Conservation (phyloP, 495 filamentous ascomycete species). For the Penicillium coffeae region DNA sequence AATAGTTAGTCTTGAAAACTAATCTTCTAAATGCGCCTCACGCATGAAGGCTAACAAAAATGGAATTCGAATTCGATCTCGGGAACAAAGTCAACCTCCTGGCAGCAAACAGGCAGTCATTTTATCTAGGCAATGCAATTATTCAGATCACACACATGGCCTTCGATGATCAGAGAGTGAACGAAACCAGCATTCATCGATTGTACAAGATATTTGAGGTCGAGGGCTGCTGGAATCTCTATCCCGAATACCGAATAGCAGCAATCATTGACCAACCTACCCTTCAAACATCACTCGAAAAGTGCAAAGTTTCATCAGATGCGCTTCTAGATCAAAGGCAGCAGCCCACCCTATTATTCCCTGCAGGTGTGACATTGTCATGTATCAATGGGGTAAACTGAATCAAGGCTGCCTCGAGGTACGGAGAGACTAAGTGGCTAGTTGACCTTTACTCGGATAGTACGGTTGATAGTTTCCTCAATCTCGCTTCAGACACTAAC, state of each 20-base stretch:
- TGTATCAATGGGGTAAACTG: slow-evolving; percentile 13
- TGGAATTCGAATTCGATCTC: too few relatives aligned
- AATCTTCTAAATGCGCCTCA: too few relatives aligned
- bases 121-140: too few relatives aligned
- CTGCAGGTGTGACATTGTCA: not conserved
- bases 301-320: slow-evolving; percentile 5
- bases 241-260: slow-evolving; percentile 8
- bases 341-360: slow-evolving; percentile 4
- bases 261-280: slow-evolving; percentile 1
- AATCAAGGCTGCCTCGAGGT: slow-evolving; percentile 5
- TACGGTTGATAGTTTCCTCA: too few relatives aligned
- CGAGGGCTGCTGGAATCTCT: slow-evolving; percentile 9
- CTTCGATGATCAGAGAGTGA: too few relatives aligned
- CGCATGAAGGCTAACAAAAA: too few relatives aligned
- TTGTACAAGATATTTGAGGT: slow-evolving; percentile 8
- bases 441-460: slow-evolving; percentile 13
- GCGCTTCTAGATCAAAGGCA: slow-evolving; percentile 2
- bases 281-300: not conserved
- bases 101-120: too few relatives aligned
- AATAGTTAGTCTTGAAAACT: too few relatives aligned
- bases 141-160: too few relatives aligned
- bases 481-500: too few relatives aligned
- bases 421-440: slow-evolving; percentile 6
- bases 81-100: too few relatives aligned
- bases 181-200: slow-evolving; percentile 1